These are phyloP conservation scores for Cadophora sp. DNA, from an alignment of 2,329 filamentous ascomycete species.

Conservation along the genomic window DNA sequence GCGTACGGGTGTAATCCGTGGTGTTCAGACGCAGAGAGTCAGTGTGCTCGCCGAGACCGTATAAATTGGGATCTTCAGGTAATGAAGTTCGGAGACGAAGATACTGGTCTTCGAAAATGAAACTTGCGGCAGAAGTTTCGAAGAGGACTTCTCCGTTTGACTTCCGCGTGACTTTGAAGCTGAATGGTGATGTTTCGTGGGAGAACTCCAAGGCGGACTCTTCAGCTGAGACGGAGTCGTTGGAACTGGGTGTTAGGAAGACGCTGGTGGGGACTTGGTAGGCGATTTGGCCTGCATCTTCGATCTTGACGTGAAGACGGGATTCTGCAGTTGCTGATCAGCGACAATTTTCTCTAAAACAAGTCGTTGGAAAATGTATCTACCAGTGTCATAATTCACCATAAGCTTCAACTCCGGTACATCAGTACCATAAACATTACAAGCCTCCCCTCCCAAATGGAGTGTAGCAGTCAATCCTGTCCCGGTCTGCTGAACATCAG, in stretches of 20 bases:
- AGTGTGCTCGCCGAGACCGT: constrained; percentile 70
- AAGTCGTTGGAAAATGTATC: neutral
- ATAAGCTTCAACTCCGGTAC: constrained; percentile 60
- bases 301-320: constrained; percentile 69
- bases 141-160: constrained; percentile 61
- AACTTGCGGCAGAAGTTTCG: constrained; percentile 60
- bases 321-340: neutral
- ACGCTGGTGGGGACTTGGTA: constrained; percentile 49
- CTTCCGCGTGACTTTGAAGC: constrained; percentile 61
- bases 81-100: constrained; percentile 65
- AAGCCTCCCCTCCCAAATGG: constrained; percentile 61
- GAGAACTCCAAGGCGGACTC: neutral
- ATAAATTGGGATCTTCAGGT: constrained; percentile 64
- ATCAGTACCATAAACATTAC: constrained; percentile 66
- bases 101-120: constrained; percentile 71
- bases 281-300: constrained; percentile 61
- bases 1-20: constrained; percentile 64
- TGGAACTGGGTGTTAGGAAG: constrained; percentile 5
- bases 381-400: constrained; percentile 67
- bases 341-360: constrained; percentile 33
- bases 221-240: neutral
- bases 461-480: constrained; percentile 62
- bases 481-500: constrained; percentile 52
- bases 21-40: constrained; percentile 64
- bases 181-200: constrained; percentile 59